Conservation (phyloP, 495 filamentous ascomycete species). For the Xylaria nigripes region DNA sequence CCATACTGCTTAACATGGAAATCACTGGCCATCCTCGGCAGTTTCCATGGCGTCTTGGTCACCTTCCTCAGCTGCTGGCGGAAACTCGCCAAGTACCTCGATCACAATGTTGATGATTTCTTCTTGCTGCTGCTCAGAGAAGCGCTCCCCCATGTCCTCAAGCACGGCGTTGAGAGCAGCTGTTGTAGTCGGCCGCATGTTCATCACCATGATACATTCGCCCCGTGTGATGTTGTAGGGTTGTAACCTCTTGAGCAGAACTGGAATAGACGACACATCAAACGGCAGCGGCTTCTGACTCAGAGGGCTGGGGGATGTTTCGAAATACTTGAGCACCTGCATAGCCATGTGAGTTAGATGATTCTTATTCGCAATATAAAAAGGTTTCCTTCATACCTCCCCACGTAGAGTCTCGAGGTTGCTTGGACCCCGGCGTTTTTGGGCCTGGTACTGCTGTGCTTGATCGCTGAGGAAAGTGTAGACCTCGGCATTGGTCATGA, state of each 20-base stretch:
- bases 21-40: constrained; percentile 24
- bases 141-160: constrained; percentile 40
- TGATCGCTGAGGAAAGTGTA: constrained; percentile 39
- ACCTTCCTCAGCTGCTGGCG: constrained; percentile 12
- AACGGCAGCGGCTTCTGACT: constrained; percentile 34
- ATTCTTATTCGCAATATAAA: not conserved
- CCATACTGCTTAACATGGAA: not conserved
- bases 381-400: constrained; percentile 17
- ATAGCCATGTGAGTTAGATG: not conserved
- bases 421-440: constrained; percentile 32
- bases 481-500: constrained; percentile 43
- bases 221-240: constrained; percentile 37
- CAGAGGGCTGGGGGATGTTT: constrained; percentile 33
- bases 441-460: constrained; percentile 27
- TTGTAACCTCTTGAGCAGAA: constrained; percentile 31
- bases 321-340: constrained; percentile 33
- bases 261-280: constrained; percentile 22
- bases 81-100: constrained; percentile 36
- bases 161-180: constrained; percentile 33
- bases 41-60: constrained; percentile 22
- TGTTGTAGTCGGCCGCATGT: constrained; percentile 32
- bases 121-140: constrained; percentile 34
- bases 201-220: constrained; percentile 38
- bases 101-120: constrained; percentile 34
- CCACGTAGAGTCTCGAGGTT: constrained; percentile 31